Base-by-base conservation (phyloP, 306 rosid genomes). In the Quercus mongolica region DNA sequence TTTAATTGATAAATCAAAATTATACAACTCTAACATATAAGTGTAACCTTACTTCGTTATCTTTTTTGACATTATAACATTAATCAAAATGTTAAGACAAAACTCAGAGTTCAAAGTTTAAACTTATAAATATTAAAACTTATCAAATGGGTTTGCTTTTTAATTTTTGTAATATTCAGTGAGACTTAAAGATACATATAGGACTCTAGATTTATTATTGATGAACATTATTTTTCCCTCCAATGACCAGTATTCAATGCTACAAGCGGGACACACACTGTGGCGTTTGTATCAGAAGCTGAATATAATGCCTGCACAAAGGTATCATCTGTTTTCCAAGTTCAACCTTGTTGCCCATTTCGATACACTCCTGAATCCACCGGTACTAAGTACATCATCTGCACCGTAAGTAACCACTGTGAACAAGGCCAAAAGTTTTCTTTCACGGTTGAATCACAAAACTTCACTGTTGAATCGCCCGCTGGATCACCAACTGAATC, bases 241-340 rank as follows among this genome's bases (percentile, higher is more conserved):
- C 17, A 74, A 56, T 49, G 19, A 76, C 51, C 80, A 86, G 91
- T 18, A 31, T 88, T 86, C 85, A 86, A n/a, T 4, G 74, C 75
- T 82, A 76, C 65, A 0, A 12, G 0, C 15, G 77, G 62, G 20
- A 21, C 74, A n/a, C 82, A 76, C 15, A 52, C 9, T 12, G 52
- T 57, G 18, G 79, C n/a, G 0, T 28, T 6, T 11, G 77, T 23
- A 30, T 18, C 86, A 14, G 41, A 69, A 70, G 74, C n/a, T 4
- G 81, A 81, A 6, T 79, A 81, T 33, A 78, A 84, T 7, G 70
- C 3, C 54, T 82, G 85, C 85, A 75, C 12, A 26, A 30, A 64
- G 20, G 4, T 35, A 18, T 1, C 20, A 3, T 12, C 0, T 30
- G 6, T 2, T 46, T 9, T 46, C 0, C 0, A 3, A 9, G 54